phyloP scores from a whole-genome alignment of 2,329 filamentous ascomycete genomes.

The Onygenales sp. region DNA sequence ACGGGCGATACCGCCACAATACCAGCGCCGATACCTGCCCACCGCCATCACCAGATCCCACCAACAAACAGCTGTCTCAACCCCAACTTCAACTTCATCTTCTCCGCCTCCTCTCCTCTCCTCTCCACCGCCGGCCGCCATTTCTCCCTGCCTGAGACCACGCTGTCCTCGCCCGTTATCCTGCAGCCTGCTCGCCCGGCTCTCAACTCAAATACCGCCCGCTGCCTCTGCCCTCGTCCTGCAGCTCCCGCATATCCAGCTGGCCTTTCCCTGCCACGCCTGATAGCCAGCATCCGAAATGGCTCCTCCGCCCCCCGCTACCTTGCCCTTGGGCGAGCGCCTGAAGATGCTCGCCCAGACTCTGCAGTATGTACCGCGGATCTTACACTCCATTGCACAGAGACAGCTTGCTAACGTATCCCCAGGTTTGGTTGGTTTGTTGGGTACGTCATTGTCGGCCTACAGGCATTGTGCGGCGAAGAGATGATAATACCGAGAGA shows the following conservation, averaged over 20 bases:
- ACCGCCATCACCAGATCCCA: too few relatives aligned
- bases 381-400: slow-evolving; percentile 3
- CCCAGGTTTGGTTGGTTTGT: slow-evolving; percentile 61
- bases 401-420: slow-evolving; percentile 17
- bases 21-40: too few relatives aligned
- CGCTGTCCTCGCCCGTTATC: neutral
- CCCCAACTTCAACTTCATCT: too few relatives aligned
- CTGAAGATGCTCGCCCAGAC: slow-evolving; percentile 74
- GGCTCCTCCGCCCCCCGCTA: slow-evolving; percentile 65
- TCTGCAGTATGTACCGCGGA: slow-evolving; percentile 66
- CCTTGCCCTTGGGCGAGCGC: slow-evolving; percentile 62
- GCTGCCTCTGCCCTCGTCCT: neutral
- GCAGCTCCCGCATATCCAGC: neutral
- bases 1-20: too few relatives aligned
- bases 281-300: slow-evolving; percentile 31
- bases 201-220: neutral
- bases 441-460: slow-evolving; percentile 50
- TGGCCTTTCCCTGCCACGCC: neutral
- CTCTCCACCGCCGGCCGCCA: neutral
- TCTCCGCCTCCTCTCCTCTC: too few relatives aligned
- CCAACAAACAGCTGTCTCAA: too few relatives aligned
- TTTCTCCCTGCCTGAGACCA: neutral
- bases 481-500: neutral
- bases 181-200: slow-evolving; percentile 1
- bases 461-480: neutral